These are phyloP conservation scores for Aspergillus unguis DNA, from an alignment of 2,329 filamentous ascomycete species.

Conservation along the genomic window DNA sequence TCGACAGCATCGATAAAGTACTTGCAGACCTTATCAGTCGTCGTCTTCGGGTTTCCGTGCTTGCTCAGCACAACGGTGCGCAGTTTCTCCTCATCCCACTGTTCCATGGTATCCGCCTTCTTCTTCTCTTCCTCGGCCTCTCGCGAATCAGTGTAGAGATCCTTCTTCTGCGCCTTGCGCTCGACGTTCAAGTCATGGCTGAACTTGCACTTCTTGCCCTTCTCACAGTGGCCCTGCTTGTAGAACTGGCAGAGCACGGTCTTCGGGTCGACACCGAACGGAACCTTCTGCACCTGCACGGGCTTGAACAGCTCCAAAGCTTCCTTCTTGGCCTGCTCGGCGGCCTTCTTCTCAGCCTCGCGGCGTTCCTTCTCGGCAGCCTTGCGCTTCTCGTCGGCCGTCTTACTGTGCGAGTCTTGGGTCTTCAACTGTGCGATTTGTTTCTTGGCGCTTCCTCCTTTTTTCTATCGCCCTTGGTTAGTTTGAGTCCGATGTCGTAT, in stretches of 20 bases:
- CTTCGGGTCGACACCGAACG: conserved; percentile 97
- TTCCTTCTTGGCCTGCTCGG: conserved; percentile 79
- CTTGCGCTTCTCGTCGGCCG: conserved; percentile 83
- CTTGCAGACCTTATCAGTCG: conserved; percentile 99
- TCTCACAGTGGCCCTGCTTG: conserved; percentile 96
- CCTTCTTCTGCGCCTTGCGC: conserved; percentile 88
- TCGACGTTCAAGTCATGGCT: conserved; percentile 86
- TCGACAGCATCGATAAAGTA: conserved; percentile 96
- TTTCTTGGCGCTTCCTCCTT: conserved; percentile 84
- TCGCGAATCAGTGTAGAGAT: conserved; percentile 81
- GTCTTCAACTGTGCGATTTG: conserved; percentile 80
- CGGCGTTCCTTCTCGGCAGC: conserved; percentile 61
- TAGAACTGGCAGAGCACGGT: conserved; percentile 94
- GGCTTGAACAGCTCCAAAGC: conserved; percentile 81
- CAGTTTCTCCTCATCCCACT: conserved; percentile 97
- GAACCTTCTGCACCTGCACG: conserved; percentile 93
- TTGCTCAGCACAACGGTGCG: conserved; percentile 88
- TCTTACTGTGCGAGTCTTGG: conserved; percentile 69
- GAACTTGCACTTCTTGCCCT: conserved; percentile 98
- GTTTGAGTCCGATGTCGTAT: conserved; percentile 19
- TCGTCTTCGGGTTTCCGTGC: conserved; percentile 93
- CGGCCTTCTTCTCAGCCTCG: conserved; percentile 86
- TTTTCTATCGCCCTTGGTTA: conserved; percentile 59
- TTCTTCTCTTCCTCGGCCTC: conserved; percentile 67
- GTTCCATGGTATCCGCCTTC: conserved; percentile 87